A percentile compares a stretch with the other conserved stretches of the same genome.
These are phyloP conservation scores for Lachnellula arida DNA, from an alignment of 2,329 filamentous ascomycete genomes.

Conservation along the genomic window DNA sequence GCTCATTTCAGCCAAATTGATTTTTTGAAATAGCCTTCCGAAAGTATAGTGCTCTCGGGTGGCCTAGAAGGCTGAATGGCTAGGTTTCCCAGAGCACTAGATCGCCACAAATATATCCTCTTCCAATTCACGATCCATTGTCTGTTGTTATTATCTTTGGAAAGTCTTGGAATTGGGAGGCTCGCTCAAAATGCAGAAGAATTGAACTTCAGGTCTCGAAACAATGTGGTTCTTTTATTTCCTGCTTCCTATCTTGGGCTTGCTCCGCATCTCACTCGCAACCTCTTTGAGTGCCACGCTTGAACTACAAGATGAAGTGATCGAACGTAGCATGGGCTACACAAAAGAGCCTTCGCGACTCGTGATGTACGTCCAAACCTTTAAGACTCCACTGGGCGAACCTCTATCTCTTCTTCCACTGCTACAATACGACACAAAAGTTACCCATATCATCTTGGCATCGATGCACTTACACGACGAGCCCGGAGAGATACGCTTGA, in stretches of 20 bases:
- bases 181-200: neutral
- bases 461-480: slow-evolving; percentile 73
- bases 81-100: neutral
- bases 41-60: neutral
- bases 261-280: neutral
- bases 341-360: slow-evolving; percentile 22
- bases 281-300: neutral
- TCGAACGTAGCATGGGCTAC: neutral
- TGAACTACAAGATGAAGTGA: neutral
- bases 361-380: slow-evolving; percentile 59
- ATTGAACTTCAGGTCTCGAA: neutral
- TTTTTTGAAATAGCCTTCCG: neutral
- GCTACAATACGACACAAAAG: slow-evolving; percentile 44
- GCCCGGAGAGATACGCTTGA: slow-evolving; percentile 62
- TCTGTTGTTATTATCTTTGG: neutral
- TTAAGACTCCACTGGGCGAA: slow-evolving; percentile 46
- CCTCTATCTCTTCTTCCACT: slow-evolving; percentile 56
- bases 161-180: neutral
- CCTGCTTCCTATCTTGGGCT: neutral
- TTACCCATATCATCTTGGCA: slow-evolving; percentile 78
- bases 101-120: neutral
- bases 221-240: neutral
- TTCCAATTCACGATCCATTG: no score
- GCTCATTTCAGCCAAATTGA: neutral
- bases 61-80: neutral